Percentiles rank a stretch among this genome's conserved stretches.
Conservation (phyloP, 352 stramenopile genomes). For the Phytophthora colocasiae region DNA sequence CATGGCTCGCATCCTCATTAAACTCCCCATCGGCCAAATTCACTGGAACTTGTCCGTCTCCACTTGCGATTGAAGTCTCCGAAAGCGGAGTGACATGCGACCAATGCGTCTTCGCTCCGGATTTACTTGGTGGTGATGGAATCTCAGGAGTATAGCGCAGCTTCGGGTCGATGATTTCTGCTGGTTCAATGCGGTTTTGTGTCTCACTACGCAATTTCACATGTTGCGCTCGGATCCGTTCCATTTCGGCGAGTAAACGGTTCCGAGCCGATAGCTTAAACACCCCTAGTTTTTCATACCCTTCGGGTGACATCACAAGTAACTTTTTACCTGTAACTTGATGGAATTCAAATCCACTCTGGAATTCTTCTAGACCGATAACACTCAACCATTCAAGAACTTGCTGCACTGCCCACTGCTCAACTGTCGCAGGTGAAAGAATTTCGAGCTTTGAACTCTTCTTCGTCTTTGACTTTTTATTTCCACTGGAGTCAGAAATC, state of each 20-base stretch:
- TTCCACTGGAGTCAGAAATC: background rate
- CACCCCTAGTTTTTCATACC: constrained; percentile 62
- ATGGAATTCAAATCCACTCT: constrained; percentile 80
- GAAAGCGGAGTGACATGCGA: constrained; percentile 70
- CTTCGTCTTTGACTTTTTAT: constrained; percentile 25
- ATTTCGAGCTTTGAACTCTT: constrained; percentile 31
- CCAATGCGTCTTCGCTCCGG: constrained; percentile 56
- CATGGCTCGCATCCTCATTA: constrained; percentile 74
- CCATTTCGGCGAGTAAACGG: constrained; percentile 57
- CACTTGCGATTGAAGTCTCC: constrained; percentile 32
- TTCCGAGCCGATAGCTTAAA: constrained; percentile 68
- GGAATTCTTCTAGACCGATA: constrained; percentile 70
- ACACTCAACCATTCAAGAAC: constrained; percentile 71
- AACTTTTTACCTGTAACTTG: constrained; percentile 67
- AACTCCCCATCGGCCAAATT: constrained; percentile 85
- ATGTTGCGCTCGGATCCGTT: constrained; percentile 48
- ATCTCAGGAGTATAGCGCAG: constrained; percentile 45
- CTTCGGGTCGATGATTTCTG: constrained; percentile 70
- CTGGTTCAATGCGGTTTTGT: constrained; percentile 6
- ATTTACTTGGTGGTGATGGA: constrained; percentile 31
- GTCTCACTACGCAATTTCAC: constrained; percentile 2
- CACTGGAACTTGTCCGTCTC: constrained; percentile 46
- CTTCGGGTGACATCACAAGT: constrained; percentile 51
- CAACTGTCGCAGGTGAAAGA: constrained; percentile 48
- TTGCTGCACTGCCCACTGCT: constrained; percentile 60